Evolutionary conservation across 75 land plant genomes (phyloP), one percentile per base, ranked within the genome.

Genomic region (Larix kaempferi): DNA sequence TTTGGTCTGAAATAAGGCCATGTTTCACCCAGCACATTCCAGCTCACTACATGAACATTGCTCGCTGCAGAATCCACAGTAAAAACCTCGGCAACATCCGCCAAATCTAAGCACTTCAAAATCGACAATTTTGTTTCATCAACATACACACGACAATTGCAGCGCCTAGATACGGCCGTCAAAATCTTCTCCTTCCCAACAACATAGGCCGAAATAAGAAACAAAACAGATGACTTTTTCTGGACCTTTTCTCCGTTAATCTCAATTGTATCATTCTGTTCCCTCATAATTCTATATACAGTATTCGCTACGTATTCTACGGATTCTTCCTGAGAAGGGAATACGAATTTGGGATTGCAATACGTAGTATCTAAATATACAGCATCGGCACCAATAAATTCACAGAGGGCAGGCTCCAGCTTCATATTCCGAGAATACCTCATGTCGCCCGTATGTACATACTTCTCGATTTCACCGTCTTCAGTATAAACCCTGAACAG

Each of bases 1-100:
- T 96, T 96, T 0, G 99, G 99, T 55, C 93, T 76, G 78, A 96
- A 96, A 78, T 84, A 96, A 0, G 99, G 99, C 98, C 99, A 96
- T 14, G 93, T 91, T 80, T 96, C 98, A 13, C 99, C 99, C 76
- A 96, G 85, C 35, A 90, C 83, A 80, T 92, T 96, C 99, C 99
- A 96, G 25, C 93, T 86, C 41, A 94, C 90, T 52, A 94, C 95
- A 88, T 94, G 93, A 74, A 96, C 92, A 84, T 91, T 84, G 23
- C 84, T 86, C 21, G 80, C 83, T 5, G 86, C 39, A 21, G 82
- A 83, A 82, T 92, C 88, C 83, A 81, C 89, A 2, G 93, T 89
- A 79, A 94, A 96, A 57, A 86, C 81, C 26, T 79, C 82, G 49
- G 62, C 15, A 25, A 88, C 86, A 3, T 73, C 87, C 33, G 77